Percentiles rank a stretch among this genome's conserved stretches.
phyloP scores from a whole-genome alignment of 2,329 filamentous ascomycete genomes.

The Oidium heveae region DNA sequence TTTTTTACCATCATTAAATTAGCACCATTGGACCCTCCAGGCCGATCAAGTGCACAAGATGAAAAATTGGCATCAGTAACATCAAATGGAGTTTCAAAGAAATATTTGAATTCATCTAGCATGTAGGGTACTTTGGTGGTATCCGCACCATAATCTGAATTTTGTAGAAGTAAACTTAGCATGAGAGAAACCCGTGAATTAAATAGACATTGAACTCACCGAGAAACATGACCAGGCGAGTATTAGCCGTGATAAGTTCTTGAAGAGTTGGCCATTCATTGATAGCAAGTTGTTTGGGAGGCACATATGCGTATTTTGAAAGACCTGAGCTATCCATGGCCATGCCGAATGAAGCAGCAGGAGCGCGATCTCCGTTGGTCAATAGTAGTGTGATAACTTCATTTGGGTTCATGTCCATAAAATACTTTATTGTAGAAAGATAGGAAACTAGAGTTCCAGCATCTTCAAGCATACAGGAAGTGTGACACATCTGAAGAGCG shows the following conservation, averaged over 20 bases:
- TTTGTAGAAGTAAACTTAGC: neutral
- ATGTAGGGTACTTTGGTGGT: slow-evolving; percentile 27
- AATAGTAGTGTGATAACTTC: slow-evolving; percentile 40
- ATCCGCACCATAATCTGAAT: slow-evolving; percentile 4
- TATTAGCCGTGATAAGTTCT: slow-evolving; percentile 33
- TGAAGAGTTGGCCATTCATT: slow-evolving; percentile 40
- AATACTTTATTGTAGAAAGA: slow-evolving; percentile 28
- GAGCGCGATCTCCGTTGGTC: slow-evolving; percentile 33
- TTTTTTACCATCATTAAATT: slow-evolving; percentile 20
- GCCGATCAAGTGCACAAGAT: slow-evolving; percentile 40
- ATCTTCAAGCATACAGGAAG: slow-evolving; percentile 30
- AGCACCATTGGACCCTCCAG: slow-evolving; percentile 19
- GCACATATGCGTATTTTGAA: slow-evolving; percentile 10
- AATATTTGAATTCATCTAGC: slow-evolving; percentile 34
- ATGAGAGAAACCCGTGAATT: neutral
- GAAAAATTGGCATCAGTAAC: slow-evolving; percentile 28
- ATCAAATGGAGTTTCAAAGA: slow-evolving; percentile 52
- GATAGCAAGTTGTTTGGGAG: slow-evolving; percentile 5
- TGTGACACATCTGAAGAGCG: slow-evolving; percentile 23
- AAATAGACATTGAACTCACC: slow-evolving; percentile 17
- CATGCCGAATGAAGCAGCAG: slow-evolving; percentile 25
- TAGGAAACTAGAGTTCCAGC: slow-evolving; percentile 30
- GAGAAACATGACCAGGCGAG: slow-evolving; percentile 45
- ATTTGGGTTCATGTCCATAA: slow-evolving; percentile 29
- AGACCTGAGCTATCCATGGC: slow-evolving; percentile 9